These are phyloP conservation scores for Jimgerdemannia lactiflua DNA, from an alignment of 192 early-diverging fungal genomes.

Conservation along the genomic window DNA sequence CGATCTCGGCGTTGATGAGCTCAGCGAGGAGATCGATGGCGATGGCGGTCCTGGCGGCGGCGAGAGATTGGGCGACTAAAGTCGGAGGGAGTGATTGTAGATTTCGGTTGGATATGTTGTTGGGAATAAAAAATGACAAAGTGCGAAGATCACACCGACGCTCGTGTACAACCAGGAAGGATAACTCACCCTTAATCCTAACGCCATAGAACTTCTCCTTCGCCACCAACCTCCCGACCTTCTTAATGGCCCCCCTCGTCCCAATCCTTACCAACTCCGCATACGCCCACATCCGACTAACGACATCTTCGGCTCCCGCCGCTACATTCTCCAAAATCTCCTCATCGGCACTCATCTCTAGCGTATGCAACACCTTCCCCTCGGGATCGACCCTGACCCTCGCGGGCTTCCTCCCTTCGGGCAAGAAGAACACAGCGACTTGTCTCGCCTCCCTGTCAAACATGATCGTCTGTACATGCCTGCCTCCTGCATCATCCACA, in stretches of 20 bases:
- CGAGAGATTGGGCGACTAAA: not conserved
- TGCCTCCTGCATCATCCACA: constrained; percentile 33
- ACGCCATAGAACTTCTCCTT: constrained; percentile 33
- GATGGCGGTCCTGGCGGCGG: not conserved
- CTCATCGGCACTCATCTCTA: constrained; percentile 40
- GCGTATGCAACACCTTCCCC: constrained; percentile 33
- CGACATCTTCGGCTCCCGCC: constrained; percentile 32
- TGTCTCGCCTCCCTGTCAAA: constrained; percentile 30
- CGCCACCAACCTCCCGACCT: constrained; percentile 21
- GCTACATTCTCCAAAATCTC: constrained; percentile 36
- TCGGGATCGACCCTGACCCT: constrained; percentile 43
- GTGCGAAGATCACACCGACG: no score
- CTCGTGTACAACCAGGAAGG: no score
- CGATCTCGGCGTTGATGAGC: constrained; percentile 33
- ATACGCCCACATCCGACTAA: constrained; percentile 40
- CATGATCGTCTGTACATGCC: constrained; percentile 16
- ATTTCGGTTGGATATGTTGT: no score
- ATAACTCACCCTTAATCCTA: not conserved
- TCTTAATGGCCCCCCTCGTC: constrained; percentile 26
- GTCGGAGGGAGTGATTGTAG: not conserved
- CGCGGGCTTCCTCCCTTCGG: constrained; percentile 24
- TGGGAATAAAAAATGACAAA: no score
- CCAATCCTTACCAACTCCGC: constrained; percentile 43
- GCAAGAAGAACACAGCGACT: constrained; percentile 23
- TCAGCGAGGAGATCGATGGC: constrained; percentile 34